Evolutionary conservation across 2,329 filamentous ascomycete species (phyloP).

Genomic region (Herpomyces periplanetae): DNA sequence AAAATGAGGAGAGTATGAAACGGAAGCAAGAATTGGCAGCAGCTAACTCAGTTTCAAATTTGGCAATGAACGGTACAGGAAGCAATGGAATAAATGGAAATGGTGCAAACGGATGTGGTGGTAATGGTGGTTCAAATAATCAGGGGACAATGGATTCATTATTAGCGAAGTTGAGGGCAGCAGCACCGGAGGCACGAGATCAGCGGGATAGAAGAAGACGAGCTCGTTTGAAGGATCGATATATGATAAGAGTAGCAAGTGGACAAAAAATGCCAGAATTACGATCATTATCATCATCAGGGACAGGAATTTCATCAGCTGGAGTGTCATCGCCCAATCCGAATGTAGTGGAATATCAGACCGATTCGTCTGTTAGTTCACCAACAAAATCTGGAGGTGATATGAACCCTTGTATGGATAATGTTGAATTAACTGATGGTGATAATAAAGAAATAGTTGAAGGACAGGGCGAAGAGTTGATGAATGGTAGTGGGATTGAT

Average conservation of each 20-base stretch:
- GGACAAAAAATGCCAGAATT: conserved; percentile 53
- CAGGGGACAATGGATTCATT: conserved; percentile 85
- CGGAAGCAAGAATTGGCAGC: conserved; percentile 31
- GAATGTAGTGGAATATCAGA: too few species aligned
- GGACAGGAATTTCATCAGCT: too few species aligned
- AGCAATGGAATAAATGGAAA: too few species aligned
- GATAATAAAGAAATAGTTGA: too few species aligned
- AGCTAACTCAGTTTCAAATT: conserved; percentile 14
- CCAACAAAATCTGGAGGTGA: too few species aligned
- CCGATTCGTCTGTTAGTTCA: too few species aligned
- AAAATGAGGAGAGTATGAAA: conserved; percentile 69
- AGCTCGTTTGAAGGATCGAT: conserved; percentile 52
- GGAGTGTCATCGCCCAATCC: too few species aligned
- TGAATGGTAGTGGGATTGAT: too few species aligned
- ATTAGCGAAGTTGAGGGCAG: conserved; percentile 69
- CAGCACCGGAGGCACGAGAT: conserved; percentile 56
- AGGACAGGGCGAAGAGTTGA: too few species aligned
- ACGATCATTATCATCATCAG: too few species aligned
- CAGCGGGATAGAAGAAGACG: conserved; percentile 56
- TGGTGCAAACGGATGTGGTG: conserved; percentile 9
- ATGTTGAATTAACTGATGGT: too few species aligned
- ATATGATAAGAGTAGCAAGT: conserved; percentile 57
- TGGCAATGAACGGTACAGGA: conserved; percentile 8
- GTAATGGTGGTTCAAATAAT: conserved; percentile 22
- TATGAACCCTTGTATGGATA: too few species aligned